Evolutionary conservation across 208 protist genomes (phyloP).

Genomic region (Tritrichomonas musculus): DNA sequence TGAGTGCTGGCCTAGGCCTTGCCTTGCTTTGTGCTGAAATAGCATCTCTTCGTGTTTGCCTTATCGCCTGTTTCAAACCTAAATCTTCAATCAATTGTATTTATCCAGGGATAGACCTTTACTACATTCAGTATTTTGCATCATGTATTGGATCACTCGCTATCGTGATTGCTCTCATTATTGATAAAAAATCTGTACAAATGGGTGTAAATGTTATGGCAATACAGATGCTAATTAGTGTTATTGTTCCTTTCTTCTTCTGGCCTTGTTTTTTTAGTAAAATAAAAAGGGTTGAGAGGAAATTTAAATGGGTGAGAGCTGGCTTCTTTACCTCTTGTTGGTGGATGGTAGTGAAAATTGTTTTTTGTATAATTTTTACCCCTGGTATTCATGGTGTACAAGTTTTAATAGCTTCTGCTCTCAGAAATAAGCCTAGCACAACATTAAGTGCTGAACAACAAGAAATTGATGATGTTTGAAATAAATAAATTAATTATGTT

Average conservation of each 20-base stretch:
- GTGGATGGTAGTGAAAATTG: background rate
- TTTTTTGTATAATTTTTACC: background rate
- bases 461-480: too few relatives aligned
- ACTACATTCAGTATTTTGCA: background rate
- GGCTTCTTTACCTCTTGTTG: background rate
- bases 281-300: background rate
- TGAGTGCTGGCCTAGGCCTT: too few relatives aligned
- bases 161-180: background rate
- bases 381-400: background rate
- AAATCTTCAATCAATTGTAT: constrained; percentile 3
- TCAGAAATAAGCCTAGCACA: too few relatives aligned
- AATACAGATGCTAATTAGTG: background rate
- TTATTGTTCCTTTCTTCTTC: background rate
- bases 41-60: too few relatives aligned
- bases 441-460: too few relatives aligned
- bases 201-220: background rate
- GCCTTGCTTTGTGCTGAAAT: too few relatives aligned
- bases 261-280: background rate
- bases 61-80: too few relatives aligned
- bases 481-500: too few relatives aligned
- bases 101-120: background rate
- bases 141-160: background rate
- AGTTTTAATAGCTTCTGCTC: too few relatives aligned
- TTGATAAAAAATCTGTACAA: background rate
- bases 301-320: constrained; percentile 8